Evolutionary conservation across 495 filamentous ascomycete species (phyloP).

Genomic region (Letharia columbiana): DNA sequence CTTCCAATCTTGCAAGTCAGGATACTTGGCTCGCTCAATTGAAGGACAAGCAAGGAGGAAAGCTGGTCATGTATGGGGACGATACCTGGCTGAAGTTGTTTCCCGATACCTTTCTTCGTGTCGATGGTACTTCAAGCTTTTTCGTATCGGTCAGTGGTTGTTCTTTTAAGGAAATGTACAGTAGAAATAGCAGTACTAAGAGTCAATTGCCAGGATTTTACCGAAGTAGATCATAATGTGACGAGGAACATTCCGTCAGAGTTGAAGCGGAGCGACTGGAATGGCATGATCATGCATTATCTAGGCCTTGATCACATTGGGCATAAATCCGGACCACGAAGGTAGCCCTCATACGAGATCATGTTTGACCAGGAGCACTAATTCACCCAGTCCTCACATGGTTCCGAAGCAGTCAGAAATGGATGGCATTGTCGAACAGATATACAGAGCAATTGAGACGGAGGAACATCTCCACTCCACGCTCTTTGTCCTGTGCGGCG

Average conservation of each 20-base stretch:
- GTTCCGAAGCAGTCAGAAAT: conserved; percentile 87
- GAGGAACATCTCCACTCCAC: conserved; percentile 64
- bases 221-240: conserved; percentile 95
- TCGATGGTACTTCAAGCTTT: conserved; percentile 92
- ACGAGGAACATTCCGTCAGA: conserved; percentile 79
- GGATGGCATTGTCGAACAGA: conserved; percentile 68
- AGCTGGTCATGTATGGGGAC: conserved; percentile 91
- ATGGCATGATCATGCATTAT: conserved; percentile 89
- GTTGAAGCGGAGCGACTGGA: conserved; percentile 73
- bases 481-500: conserved; percentile 78
- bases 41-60: conserved; percentile 57
- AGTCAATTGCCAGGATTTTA: conserved; percentile 66
- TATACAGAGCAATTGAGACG: conserved; percentile 67
- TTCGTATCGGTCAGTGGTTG: conserved; percentile 81
- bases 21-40: conserved; percentile 96
- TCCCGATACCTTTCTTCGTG: conserved; percentile 71
- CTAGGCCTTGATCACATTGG: conserved; percentile 96
- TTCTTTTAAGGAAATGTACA: conserved; percentile 10
- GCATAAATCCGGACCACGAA: conserved; percentile 87
- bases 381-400: conserved; percentile 65
- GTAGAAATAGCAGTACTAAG: conserved; percentile 26
- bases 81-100: conserved; percentile 99
- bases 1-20: conserved; percentile 73
- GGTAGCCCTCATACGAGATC: conserved; percentile 37
- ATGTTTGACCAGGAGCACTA: neutral